Conservation (phyloP, 1,284 basidiomycete genomes). For the Puccinia hordei region DNA sequence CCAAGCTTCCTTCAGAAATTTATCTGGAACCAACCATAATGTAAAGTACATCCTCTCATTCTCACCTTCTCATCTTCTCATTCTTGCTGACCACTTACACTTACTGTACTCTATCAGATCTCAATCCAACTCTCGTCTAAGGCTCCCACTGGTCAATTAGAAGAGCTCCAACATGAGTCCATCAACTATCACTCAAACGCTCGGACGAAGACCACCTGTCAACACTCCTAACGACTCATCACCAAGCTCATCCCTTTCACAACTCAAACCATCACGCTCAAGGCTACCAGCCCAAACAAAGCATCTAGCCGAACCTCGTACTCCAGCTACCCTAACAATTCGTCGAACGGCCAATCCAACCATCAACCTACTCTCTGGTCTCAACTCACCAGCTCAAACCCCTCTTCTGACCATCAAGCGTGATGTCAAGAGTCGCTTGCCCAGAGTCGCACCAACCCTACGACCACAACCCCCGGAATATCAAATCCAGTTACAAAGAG, state of each 20-base stretch:
- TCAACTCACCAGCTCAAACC: background rate
- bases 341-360: background rate
- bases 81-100: too few species aligned
- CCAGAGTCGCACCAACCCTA: conserved; percentile 9
- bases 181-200: background rate
- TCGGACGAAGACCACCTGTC: background rate
- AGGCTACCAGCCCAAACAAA: background rate
- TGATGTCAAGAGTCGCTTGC: conserved; percentile 19
- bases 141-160: too few species aligned
- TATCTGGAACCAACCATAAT: too few species aligned
- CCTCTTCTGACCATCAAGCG: background rate
- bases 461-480: background rate
- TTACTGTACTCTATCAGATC: too few species aligned
- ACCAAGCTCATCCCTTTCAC: background rate
- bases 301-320: background rate
- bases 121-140: too few species aligned
- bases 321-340: background rate
- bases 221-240: background rate
- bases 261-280: background rate
- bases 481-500: background rate
- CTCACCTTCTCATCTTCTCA: too few species aligned
- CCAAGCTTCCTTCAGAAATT: too few species aligned
- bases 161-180: conserved; percentile 8
- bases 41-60: too few species aligned
- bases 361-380: background rate